Evolutionary conservation across 345 rosid genomes (phyloP), one percentile per base, ranked within the genome.

Genomic region (Sisymbrium altissimum): DNA sequence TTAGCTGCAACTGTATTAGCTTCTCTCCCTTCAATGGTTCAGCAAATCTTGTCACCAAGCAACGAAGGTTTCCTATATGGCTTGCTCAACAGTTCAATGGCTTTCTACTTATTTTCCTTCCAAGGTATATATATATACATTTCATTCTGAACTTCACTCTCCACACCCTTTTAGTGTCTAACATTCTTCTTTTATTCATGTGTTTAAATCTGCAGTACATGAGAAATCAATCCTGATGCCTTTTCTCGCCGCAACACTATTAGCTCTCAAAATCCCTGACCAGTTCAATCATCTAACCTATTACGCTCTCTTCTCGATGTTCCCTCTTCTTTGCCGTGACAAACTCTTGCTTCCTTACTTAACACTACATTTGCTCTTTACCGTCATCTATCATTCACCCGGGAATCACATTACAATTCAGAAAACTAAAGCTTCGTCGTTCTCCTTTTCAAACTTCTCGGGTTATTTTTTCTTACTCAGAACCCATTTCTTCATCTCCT

Each of bases 211-310:
- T 86, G 87, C 92, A 95, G 99, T 95, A 11, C 99, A 95, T 60
- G 97, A 92, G 96, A 95, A 92, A 80, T 95, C 99, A 25, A 85
- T 95, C 72, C 84, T 92, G 77, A 86, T 95, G 84, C 99, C 96
- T 2, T 88, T 95, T 80, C 85, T 95, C 46, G 85, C 97, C 3
- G 96, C 95, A 68, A 90, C 87, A 66, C 79, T 90, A 63, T 58
- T 92, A 80, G 93, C 92, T 15, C 70, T 81, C 72, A 93, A 92
- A 53, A 81, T 84, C 61, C 84, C 84, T 19, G 60, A 69, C 74
- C 79, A 82, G 21, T 85, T 88, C 74, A 71, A 70, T 57, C 82
- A 87, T 75, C 67, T 88, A 54, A 86, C 86, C 32, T 87, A 86
- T 73, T 84, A 81, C 41, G 96, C 87, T 15, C 82, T 92, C 75